These are phyloP conservation scores for Erigeron canadensis DNA, from an alignment of 129 eudicot species.

Conservation along the genomic window DNA sequence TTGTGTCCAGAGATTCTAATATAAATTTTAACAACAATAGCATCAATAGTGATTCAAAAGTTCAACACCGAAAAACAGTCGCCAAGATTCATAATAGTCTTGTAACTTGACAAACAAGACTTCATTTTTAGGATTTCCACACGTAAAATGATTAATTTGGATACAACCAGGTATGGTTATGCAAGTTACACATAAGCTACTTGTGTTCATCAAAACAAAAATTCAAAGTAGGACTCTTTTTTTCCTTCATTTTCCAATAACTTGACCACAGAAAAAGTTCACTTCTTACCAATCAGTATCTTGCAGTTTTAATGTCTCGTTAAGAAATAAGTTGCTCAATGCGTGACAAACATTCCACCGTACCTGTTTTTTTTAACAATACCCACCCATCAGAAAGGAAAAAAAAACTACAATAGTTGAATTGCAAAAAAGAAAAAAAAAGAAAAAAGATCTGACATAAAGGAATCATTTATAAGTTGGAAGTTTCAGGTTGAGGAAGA, in stretches of 20 bases:
- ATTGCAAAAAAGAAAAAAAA: too few species aligned
- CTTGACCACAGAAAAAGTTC: conserved; percentile 3
- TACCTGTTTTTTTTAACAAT: conserved; percentile 60
- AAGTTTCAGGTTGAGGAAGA: neutral
- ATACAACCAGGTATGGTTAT: neutral
- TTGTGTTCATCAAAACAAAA: too few species aligned
- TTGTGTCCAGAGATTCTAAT: neutral
- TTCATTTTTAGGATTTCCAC: neutral
- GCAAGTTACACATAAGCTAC: neutral
- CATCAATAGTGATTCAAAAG: neutral
- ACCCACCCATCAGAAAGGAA: conserved; percentile 3
- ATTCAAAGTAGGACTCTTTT: neutral
- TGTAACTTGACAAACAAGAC: neutral
- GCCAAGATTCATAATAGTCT: neutral
- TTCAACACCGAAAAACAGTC: neutral
- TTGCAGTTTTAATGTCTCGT: conserved; percentile 62
- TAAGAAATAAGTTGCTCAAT: conserved; percentile 82
- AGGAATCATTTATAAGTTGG: neutral
- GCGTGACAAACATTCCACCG: conserved; percentile 99
- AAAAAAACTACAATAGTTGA: neutral
- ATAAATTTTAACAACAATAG: neutral
- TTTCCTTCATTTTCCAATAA: neutral
- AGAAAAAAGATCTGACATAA: neutral
- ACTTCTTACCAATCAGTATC: conserved; percentile 75
- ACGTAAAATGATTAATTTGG: neutral